phyloP scores from a whole-genome alignment of 495 filamentous ascomycete species.

The Thozetella sp. region DNA sequence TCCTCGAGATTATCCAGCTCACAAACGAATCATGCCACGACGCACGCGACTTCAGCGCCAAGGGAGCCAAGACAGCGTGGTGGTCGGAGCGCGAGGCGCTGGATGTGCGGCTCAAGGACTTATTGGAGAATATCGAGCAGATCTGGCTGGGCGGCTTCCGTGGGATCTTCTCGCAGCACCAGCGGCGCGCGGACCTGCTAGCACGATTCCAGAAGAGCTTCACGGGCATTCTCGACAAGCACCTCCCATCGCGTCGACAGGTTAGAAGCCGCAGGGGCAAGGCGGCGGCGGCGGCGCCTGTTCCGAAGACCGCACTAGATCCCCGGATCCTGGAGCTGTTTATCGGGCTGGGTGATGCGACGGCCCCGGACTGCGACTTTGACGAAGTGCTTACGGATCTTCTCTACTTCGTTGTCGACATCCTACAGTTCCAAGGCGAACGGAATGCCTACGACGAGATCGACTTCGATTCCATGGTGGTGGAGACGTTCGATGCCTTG shows the following conservation, averaged over 20 bases:
- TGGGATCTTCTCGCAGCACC: conserved; percentile 81
- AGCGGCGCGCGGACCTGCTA: conserved; percentile 60
- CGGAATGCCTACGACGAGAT: conserved; percentile 97
- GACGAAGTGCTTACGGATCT: conserved; percentile 88
- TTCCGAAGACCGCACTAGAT: conserved; percentile 63
- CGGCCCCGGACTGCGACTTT: conserved; percentile 63
- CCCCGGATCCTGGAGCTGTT: conserved; percentile 83
- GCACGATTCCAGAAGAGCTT: conserved; percentile 76
- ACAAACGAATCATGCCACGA: conserved; percentile 80
- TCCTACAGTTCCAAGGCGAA: conserved; percentile 95
- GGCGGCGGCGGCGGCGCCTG: conserved; percentile 31
- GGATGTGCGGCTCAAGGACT: conserved; percentile 73
- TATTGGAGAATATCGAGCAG: conserved; percentile 83
- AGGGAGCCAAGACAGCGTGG: conserved; percentile 77
- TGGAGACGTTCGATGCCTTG: conserved; percentile 82
- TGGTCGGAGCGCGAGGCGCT: conserved; percentile 83
- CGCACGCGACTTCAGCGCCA: conserved; percentile 38
- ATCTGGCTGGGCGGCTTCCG: conserved; percentile 95
- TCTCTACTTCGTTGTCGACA: conserved; percentile 94
- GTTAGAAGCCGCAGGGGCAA: conserved; percentile 42
- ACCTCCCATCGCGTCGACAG: conserved; percentile 83
- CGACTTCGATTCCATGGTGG: conserved; percentile 87
- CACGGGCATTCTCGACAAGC: conserved; percentile 77
- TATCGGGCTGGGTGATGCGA: conserved; percentile 77
- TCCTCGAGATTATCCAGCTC: conserved; percentile 77